Evolutionary conservation across 1,284 basidiomycete genomes (phyloP).

Genomic region (Albatrellus sp.): DNA sequence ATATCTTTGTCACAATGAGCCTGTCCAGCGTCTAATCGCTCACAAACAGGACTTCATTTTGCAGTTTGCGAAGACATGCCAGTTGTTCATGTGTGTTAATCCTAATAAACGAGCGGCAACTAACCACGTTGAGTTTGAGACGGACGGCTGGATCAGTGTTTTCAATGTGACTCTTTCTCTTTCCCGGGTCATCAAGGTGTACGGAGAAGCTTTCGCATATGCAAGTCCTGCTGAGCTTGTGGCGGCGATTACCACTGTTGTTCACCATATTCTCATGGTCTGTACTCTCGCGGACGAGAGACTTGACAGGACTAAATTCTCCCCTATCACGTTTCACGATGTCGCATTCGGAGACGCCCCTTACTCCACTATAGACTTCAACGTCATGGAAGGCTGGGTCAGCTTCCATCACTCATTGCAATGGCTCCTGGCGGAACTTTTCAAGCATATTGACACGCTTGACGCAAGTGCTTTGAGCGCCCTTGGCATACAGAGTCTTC

Average conservation of each 20-base stretch:
- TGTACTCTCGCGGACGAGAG: conserved; percentile 53
- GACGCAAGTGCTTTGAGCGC: conserved; percentile 39
- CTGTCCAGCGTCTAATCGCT: conserved; percentile 69
- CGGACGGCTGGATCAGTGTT: conserved; percentile 87
- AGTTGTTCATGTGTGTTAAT: conserved; percentile 85
- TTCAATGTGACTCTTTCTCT: conserved; percentile 88
- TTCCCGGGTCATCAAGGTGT: conserved; percentile 77
- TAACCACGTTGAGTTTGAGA: conserved; percentile 87
- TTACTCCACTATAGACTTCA: conserved; percentile 61
- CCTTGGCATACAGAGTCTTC: conserved; percentile 41
- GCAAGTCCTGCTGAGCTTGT: conserved; percentile 50
- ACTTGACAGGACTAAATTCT: conserved; percentile 55
- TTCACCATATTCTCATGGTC: conserved; percentile 64
- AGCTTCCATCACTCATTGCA: conserved; percentile 94
- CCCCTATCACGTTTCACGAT: conserved; percentile 45
- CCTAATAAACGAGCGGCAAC: conserved; percentile 75
- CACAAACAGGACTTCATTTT: conserved; percentile 46
- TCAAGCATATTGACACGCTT: conserved; percentile 69
- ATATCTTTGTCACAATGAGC: conserved; percentile 63
- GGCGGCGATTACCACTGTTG: conserved; percentile 56
- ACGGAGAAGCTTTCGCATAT: conserved; percentile 68
- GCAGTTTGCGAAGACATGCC: conserved; percentile 56
- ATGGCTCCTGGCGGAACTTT: conserved; percentile 84
- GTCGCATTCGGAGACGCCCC: conserved; percentile 50
- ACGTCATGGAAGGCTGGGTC: conserved; percentile 72